These are phyloP conservation scores for Pichia sp. DNA, from an alignment of 1,139 yeast genomes.

Conservation along the genomic window DNA sequence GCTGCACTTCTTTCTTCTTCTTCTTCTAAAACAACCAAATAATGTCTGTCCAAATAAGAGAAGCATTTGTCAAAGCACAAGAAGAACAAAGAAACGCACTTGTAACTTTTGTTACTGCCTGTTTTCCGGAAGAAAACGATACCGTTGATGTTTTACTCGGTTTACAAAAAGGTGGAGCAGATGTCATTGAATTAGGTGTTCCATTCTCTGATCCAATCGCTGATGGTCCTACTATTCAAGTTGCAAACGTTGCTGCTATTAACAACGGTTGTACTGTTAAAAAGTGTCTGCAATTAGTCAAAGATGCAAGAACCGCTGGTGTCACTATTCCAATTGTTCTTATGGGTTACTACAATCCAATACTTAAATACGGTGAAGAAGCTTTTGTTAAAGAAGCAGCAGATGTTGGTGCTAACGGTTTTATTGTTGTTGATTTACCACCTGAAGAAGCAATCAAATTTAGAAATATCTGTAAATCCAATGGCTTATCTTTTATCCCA, in stretches of 20 bases:
- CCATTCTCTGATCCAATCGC: conserved; percentile 99
- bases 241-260: conserved; percentile 72
- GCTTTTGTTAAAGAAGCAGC: conserved; percentile 70
- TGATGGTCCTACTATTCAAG: conserved; percentile 95
- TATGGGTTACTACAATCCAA: conserved; percentile 98
- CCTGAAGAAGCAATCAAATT: conserved; percentile 94
- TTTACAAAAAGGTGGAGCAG: conserved; percentile 92
- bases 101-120: conserved; percentile 91
- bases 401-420: conserved; percentile 91
- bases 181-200: conserved; percentile 86
- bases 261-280: conserved; percentile 72
- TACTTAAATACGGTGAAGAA: conserved; percentile 83
- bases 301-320: conserved; percentile 71
- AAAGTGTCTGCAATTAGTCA: conserved; percentile 62
- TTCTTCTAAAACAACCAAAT: not conserved
- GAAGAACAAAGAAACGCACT: conserved; percentile 78
- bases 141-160: conserved; percentile 82
- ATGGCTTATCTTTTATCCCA: conserved; percentile 81
- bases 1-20: not conserved
- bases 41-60: conserved; percentile 64
- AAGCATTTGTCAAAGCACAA: conserved; percentile 66
- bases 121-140: conserved; percentile 81
- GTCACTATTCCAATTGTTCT: conserved; percentile 81
- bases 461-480: conserved; percentile 60
- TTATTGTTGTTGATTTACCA: conserved; percentile 89